Evolutionary conservation across 768 basidiomycete species (phyloP).

Genomic region (Tephrocybe sp.): DNA sequence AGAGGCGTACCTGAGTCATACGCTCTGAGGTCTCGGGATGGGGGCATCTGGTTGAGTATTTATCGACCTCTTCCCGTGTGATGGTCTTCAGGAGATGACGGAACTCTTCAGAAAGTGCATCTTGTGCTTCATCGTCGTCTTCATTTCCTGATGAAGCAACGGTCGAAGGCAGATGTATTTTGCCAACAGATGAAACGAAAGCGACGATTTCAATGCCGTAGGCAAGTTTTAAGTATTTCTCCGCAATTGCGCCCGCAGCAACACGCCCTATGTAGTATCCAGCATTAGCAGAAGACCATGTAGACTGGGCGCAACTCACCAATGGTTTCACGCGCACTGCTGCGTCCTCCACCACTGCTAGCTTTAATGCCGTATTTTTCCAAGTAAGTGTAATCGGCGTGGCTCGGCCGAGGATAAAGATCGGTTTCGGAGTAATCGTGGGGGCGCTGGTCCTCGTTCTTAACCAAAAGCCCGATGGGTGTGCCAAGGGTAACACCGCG

Average conservation of each 20-base stretch:
- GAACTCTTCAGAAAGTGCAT: conserved; percentile 83
- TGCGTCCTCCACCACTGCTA: conserved; percentile 92
- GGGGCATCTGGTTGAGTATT: conserved; percentile 84
- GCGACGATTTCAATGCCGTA: conserved; percentile 95
- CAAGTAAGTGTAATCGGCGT: conserved; percentile 97
- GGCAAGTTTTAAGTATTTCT: conserved; percentile 85
- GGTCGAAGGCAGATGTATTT: conserved; percentile 72
- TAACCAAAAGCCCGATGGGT: conserved; percentile 94
- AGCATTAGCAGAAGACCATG: conserved; percentile 1
- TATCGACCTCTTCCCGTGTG: conserved; percentile 87
- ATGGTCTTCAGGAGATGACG: conserved; percentile 72
- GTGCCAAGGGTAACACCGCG: conserved; percentile 95
- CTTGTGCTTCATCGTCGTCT: conserved; percentile 63
- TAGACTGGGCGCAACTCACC: conserved; percentile 41
- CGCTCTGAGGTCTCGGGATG: conserved; percentile 83
- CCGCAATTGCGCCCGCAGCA: conserved; percentile 97
- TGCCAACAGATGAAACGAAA: conserved; percentile 95
- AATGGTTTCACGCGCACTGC: conserved; percentile 95
- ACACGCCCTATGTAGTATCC: conserved; percentile 66
- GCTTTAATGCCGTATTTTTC: conserved; percentile 98
- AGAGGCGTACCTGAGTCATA: conserved; percentile 73
- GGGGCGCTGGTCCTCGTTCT: conserved; percentile 97
- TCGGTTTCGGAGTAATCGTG: conserved; percentile 99
- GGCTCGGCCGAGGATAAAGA: conserved; percentile 93
- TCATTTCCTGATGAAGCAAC: conserved; percentile 36